Conservation (phyloP, 1,284 basidiomycete genomes). For the Malassezia yamatoensis region DNA sequence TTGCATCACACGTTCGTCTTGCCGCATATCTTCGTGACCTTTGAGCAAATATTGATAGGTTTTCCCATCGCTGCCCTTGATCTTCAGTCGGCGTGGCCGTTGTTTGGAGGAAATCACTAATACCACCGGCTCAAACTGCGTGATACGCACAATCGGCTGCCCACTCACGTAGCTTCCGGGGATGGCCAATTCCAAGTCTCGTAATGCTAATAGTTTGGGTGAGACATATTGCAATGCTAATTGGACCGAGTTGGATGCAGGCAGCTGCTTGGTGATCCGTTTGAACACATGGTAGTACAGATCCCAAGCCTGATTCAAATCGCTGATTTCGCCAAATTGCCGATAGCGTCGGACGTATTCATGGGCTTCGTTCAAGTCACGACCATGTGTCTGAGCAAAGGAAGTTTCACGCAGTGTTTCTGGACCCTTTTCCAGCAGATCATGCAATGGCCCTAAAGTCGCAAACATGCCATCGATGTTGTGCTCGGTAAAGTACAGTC, state of each 20-base stretch:
- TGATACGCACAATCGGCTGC: constrained; percentile 71
- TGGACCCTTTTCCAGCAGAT: constrained; percentile 89
- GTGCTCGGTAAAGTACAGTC: constrained; percentile 93
- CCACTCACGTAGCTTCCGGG: constrained; percentile 93
- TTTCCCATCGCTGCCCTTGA: constrained; percentile 82
- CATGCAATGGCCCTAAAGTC: constrained; percentile 83
- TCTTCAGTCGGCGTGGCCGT: constrained; percentile 75
- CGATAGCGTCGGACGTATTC: constrained; percentile 82
- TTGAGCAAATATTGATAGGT: constrained; percentile 91
- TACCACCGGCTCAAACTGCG: constrained; percentile 54
- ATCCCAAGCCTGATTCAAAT: constrained; percentile 98
- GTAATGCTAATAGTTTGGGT: constrained; percentile 75
- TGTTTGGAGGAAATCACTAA: constrained; percentile 94
- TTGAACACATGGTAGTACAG: constrained; percentile 95
- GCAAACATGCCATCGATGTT: constrained; percentile 99
- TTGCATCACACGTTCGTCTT: constrained; percentile 99
- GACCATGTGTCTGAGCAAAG: constrained; percentile 86
- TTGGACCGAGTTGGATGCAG: constrained; percentile 64
- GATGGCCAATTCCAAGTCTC: constrained; percentile 84
- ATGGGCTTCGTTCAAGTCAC: constrained; percentile 85
- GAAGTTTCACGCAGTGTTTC: constrained; percentile 89
- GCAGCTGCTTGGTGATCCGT: constrained; percentile 87
- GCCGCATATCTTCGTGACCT: constrained; percentile 96
- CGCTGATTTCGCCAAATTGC: constrained; percentile 68
- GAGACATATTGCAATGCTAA: constrained; percentile 97